These are phyloP conservation scores for Fraxinus sp. DNA, from an alignment of 305 asterid species.

Conservation along the genomic window DNA sequence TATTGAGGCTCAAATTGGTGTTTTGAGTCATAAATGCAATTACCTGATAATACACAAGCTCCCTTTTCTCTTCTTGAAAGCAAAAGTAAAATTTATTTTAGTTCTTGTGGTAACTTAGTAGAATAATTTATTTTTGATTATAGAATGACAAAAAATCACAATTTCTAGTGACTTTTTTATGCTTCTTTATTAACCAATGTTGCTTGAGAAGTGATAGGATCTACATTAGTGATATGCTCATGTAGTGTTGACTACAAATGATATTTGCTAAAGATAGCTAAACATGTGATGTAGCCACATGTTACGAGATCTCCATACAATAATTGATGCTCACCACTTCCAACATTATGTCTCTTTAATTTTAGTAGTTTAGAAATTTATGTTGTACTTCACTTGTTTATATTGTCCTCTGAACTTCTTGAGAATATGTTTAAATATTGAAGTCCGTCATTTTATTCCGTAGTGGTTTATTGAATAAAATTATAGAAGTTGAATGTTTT, in stretches of 20 bases:
- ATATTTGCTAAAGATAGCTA: not conserved
- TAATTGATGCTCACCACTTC: not conserved
- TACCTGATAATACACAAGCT: constrained; percentile 10
- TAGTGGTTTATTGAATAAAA: not conserved
- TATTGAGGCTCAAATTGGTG: constrained; percentile 6
- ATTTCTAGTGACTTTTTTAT: not conserved
- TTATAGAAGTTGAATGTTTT: constrained; percentile 3
- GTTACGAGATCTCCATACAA: not conserved
- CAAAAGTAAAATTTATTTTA: not conserved
- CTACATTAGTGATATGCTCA: not conserved
- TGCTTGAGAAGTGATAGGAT: not conserved
- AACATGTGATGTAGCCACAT: not conserved
- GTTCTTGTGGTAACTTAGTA: not conserved
- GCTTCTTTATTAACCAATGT: constrained; percentile 8
- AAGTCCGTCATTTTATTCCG: not conserved
- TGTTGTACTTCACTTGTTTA: not conserved
- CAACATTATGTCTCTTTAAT: not conserved
- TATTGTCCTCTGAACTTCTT: not conserved
- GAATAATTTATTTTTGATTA: not conserved
- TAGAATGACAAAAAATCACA: not conserved
- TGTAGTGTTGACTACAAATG: not conserved
- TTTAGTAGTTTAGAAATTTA: not conserved
- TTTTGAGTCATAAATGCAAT: constrained; percentile 13
- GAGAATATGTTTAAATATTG: not conserved
- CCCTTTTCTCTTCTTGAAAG: not conserved